Conservation (phyloP, 768 basidiomycete genomes). For the Leccinum ochraceum region DNA sequence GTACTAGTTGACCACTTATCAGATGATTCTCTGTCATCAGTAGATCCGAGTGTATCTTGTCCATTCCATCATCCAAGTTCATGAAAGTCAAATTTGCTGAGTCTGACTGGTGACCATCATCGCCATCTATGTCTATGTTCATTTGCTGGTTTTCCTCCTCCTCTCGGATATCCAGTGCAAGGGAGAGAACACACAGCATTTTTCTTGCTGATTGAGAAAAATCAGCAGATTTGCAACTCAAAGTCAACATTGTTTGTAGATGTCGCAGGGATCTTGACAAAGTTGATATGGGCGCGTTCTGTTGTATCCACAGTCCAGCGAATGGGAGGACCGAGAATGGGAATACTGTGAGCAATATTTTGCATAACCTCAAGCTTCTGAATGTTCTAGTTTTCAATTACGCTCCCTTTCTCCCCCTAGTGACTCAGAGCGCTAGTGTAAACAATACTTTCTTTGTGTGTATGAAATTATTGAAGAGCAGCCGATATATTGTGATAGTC, state of each 20-base stretch:
- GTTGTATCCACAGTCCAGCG: constrained; percentile 41
- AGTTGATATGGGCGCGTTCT: constrained; percentile 30
- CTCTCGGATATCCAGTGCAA: neutral
- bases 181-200: constrained; percentile 9
- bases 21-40: too few species aligned
- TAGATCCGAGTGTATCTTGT: constrained; percentile 9
- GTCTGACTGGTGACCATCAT: neutral
- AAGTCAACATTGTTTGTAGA: constrained; percentile 32
- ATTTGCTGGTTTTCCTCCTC: neutral
- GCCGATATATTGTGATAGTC: too few species aligned
- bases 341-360: constrained; percentile 33
- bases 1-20: too few species aligned
- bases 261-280: constrained; percentile 34
- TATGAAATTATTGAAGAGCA: too few species aligned
- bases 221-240: constrained; percentile 35
- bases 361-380: constrained; percentile 44
- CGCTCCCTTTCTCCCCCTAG: too few species aligned
- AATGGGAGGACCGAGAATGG: constrained; percentile 28
- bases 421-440: too few species aligned
- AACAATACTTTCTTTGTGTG: too few species aligned
- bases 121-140: neutral
- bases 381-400: too few species aligned
- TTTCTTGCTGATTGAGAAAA: neutral
- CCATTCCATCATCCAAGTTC: neutral
- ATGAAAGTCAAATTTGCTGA: neutral